Evolutionary conservation across 352 stramenopile species (phyloP).

Genomic region (Saprolegnia parasitica): DNA sequence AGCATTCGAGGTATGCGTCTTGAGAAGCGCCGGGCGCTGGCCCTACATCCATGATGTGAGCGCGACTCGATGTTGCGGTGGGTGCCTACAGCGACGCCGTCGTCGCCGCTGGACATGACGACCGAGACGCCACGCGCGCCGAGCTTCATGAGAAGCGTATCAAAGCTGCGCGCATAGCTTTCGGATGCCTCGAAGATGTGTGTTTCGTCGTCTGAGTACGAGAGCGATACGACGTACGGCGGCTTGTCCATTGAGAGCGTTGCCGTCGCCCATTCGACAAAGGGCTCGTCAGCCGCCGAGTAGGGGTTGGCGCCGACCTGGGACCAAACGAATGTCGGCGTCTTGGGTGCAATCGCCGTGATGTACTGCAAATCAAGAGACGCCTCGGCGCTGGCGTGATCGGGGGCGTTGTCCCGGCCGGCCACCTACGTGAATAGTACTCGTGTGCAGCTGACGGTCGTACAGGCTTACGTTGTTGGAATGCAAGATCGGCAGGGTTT

Average conservation of each 20-base stretch:
- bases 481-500: constrained; percentile 40
- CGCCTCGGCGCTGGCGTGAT: constrained; percentile 55
- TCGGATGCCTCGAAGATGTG: constrained; percentile 72
- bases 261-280: constrained; percentile 71
- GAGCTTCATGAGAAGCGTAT: constrained; percentile 87
- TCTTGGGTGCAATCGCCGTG: constrained; percentile 70
- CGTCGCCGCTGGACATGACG: constrained; percentile 80
- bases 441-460: neutral
- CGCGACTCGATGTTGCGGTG: constrained; percentile 46
- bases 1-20: neutral
- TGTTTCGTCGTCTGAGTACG: constrained; percentile 88
- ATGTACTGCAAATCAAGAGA: constrained; percentile 90
- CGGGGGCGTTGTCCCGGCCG: constrained; percentile 41
- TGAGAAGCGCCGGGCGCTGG: constrained; percentile 33
- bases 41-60: constrained; percentile 46
- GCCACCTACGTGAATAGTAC: constrained; percentile 49
- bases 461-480: constrained; percentile 13
- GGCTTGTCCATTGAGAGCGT: constrained; percentile 63
- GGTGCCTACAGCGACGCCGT: constrained; percentile 72
- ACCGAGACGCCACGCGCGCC: constrained; percentile 82
- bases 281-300: constrained; percentile 77
- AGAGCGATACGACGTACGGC: constrained; percentile 84
- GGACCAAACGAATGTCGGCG: constrained; percentile 73
- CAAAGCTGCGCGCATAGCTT: constrained; percentile 72
- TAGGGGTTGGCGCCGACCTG: constrained; percentile 84